These are phyloP conservation scores for Podospora anserina DNA, from an alignment of 495 filamentous ascomycete species.

Conservation along the genomic window DNA sequence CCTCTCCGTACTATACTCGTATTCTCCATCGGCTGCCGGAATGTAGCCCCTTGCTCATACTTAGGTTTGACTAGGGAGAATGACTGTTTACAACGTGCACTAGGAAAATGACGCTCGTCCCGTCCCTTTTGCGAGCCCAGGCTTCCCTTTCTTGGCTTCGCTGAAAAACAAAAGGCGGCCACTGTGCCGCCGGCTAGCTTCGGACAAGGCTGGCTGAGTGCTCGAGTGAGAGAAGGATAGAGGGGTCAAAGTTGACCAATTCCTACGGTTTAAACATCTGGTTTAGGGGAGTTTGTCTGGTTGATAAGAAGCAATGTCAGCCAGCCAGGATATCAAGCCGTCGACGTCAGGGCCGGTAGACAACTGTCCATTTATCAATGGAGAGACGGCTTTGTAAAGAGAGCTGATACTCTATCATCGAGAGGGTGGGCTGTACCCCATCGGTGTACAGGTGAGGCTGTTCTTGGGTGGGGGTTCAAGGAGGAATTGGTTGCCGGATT, in stretches of 20 bases:
- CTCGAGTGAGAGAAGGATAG: neutral
- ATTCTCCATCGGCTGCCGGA: conserved; percentile 1
- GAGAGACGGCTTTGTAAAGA: neutral
- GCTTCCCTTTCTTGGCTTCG: neutral
- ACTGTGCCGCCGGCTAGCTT: neutral
- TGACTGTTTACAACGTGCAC: neutral
- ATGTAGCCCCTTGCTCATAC: neutral
- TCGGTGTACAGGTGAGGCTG: neutral
- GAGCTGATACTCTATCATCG: neutral
- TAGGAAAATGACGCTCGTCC: conserved; percentile 1
- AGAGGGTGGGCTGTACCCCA: neutral
- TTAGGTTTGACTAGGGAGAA: neutral
- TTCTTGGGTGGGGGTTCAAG: neutral
- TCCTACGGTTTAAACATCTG: neutral
- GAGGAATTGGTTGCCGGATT: neutral
- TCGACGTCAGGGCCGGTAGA: neutral
- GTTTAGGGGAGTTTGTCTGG: neutral
- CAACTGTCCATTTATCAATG: neutral
- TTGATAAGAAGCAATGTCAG: neutral
- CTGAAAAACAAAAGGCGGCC: neutral
- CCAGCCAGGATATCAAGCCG: neutral
- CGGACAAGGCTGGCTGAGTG: neutral
- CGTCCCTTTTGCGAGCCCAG: neutral
- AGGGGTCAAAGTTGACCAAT: neutral
- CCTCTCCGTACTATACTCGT: neutral